Conservation (phyloP, 169 alveolate genomes). For the Neospora caninum region DNA sequence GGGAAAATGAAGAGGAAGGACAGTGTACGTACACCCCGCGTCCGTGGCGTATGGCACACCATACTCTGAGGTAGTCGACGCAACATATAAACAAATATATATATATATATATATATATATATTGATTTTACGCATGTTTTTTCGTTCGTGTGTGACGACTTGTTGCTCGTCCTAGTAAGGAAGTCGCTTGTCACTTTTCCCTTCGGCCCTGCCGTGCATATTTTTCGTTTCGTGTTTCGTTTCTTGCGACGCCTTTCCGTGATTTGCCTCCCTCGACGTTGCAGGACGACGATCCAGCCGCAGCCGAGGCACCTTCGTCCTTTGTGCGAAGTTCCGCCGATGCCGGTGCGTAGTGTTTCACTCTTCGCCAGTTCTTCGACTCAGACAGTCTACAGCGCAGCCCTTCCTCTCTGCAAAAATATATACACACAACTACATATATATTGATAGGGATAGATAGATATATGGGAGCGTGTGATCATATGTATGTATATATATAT, state of each 20-base stretch:
- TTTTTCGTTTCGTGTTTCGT: no score
- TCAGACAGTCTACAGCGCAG: not conserved
- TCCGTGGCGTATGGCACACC: no score
- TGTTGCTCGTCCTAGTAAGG: no score
- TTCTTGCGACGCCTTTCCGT: no score
- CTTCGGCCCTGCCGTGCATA: no score
- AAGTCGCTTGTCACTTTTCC: no score
- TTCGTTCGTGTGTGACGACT: no score
- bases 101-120: not conserved
- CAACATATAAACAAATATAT: not conserved
- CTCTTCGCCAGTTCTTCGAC: not conserved
- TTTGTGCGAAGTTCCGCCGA: constrained; percentile 60
- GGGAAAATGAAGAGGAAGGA: no score
- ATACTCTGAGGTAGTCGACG: no score
- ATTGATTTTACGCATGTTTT: no score
- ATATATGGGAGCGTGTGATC: not conserved
- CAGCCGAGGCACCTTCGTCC: constrained; percentile 53
- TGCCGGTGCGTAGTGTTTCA: constrained; percentile 7
- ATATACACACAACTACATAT: not conserved
- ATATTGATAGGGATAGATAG: not conserved
- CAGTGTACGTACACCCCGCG: no score
- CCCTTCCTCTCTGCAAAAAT: not conserved
- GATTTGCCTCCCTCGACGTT: no score
- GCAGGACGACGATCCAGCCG: constrained; percentile 63
- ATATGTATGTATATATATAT: not conserved